Evolutionary conservation across 768 basidiomycete genomes (phyloP).

Genomic region (Rickenella mellea): DNA sequence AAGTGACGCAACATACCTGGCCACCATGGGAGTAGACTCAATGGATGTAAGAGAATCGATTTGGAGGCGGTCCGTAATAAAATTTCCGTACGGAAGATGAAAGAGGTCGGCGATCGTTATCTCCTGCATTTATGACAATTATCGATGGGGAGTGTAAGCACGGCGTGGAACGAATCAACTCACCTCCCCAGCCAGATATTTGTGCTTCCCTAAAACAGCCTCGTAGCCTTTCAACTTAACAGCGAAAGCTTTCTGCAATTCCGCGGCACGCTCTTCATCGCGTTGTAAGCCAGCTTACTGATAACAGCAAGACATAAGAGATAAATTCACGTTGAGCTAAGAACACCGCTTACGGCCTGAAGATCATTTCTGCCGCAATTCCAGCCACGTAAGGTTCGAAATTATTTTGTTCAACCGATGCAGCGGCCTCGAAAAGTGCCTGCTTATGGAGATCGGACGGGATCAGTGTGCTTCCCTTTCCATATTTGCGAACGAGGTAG

Average conservation of each 20-base stretch:
- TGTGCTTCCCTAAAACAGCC: slow-evolving; percentile 38
- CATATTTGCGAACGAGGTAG: slow-evolving; percentile 21
- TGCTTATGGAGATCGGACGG: slow-evolving; percentile 21
- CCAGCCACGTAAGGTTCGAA: slow-evolving; percentile 40
- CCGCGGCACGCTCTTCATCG: neutral
- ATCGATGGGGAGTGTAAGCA: too few relatives aligned
- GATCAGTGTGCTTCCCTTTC: slow-evolving; percentile 35
- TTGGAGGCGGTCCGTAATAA: slow-evolving; percentile 9
- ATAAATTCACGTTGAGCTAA: neutral
- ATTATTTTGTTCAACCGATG: slow-evolving; percentile 40
- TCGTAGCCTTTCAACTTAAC: slow-evolving; percentile 43
- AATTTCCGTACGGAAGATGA: slow-evolving; percentile 38
- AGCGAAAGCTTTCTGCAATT: slow-evolving; percentile 12
- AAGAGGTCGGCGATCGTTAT: slow-evolving; percentile 51
- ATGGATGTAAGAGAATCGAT: neutral
- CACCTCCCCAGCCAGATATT: slow-evolving; percentile 48
- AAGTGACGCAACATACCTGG: neutral
- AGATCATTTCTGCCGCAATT: slow-evolving; percentile 36
- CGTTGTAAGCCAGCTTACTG: neutral
- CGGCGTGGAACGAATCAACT: too few relatives aligned
- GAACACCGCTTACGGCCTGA: slow-evolving; percentile 32
- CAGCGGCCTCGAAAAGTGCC: slow-evolving; percentile 33
- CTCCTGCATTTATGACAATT: too few relatives aligned
- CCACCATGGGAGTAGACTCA: neutral
- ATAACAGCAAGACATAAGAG: neutral